Percentiles rank a stretch among this genome's conserved stretches.
phyloP scores from a whole-genome alignment of 192 early-diverging fungal species.

The Podila epigama region DNA sequence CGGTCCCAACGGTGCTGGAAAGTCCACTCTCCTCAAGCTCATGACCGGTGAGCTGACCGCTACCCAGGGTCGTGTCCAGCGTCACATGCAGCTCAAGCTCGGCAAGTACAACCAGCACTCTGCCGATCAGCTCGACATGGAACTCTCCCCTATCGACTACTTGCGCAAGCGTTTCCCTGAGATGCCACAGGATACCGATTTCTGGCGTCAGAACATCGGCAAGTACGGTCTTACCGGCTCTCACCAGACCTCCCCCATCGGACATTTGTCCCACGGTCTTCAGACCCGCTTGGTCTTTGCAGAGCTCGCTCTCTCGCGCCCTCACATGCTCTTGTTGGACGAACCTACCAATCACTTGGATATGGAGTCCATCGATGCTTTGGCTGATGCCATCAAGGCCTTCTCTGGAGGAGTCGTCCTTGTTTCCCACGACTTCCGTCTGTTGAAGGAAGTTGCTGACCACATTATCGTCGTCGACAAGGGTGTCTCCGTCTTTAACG shows the following conservation, averaged over 20 bases:
- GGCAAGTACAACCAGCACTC: conserved; percentile 98
- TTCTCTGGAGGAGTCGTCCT: conserved; percentile 97
- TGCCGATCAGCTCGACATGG: conserved; percentile 93
- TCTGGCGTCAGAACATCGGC: conserved; percentile 93
- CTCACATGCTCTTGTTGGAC: conserved; percentile 96
- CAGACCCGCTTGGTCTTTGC: conserved; percentile 97
- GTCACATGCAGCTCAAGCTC: conserved; percentile 93
- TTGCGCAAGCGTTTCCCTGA: conserved; percentile 87
- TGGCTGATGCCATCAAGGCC: conserved; percentile 94
- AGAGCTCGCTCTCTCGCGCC: conserved; percentile 84
- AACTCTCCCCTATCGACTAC: conserved; percentile 89
- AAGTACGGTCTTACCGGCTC: conserved; percentile 93
- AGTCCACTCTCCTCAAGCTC: conserved; percentile 97
- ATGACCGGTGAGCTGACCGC: conserved; percentile 91
- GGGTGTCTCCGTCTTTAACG: conserved; percentile 76
- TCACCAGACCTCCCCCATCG: conserved; percentile 91
- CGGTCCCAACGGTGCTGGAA: conserved; percentile 94
- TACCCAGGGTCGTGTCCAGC: conserved; percentile 83
- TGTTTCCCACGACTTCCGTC: conserved; percentile 98
- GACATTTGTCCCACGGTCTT: conserved; percentile 92
- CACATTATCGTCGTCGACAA: conserved; percentile 93
- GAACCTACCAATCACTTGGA: conserved; percentile 99
- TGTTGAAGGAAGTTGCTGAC: conserved; percentile 95
- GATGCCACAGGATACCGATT: conserved; percentile 79
- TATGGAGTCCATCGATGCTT: conserved; percentile 90